A percentile compares a stretch with the other conserved stretches of the same genome.
Conservation (phyloP, 2,329 filamentous ascomycete genomes). For the Thielaviopsis populi region DNA sequence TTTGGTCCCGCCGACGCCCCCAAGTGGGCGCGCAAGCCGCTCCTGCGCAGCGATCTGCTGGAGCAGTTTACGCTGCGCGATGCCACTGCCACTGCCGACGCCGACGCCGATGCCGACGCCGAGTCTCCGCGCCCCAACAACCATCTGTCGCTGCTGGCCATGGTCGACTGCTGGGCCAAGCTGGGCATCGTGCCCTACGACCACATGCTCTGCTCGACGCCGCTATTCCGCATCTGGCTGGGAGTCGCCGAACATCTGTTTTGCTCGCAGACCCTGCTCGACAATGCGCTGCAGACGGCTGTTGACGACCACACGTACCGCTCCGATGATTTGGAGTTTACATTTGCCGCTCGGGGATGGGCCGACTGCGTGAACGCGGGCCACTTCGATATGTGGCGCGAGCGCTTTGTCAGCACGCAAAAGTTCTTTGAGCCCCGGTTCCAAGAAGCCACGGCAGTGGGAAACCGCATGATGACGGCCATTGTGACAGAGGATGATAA, state of each 20-base stretch:
- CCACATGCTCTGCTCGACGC: slow-evolving; percentile 98
- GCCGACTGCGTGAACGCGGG: slow-evolving; percentile 83
- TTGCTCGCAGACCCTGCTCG: slow-evolving; percentile 62
- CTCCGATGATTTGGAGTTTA: slow-evolving; percentile 94
- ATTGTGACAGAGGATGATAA: slow-evolving; percentile 50
- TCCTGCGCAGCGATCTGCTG: slow-evolving; percentile 71
- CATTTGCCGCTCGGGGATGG: slow-evolving; percentile 91
- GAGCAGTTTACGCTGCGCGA: slow-evolving; percentile 71
- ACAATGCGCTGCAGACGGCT: slow-evolving; percentile 72
- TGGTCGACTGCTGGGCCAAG: slow-evolving; percentile 97
- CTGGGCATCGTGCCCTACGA: slow-evolving; percentile 91
- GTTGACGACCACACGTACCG: slow-evolving; percentile 83
- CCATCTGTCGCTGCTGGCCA: slow-evolving; percentile 81
- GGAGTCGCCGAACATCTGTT: slow-evolving; percentile 97
- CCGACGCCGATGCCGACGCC: slow-evolving; percentile 32
- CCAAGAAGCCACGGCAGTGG: slow-evolving; percentile 68
- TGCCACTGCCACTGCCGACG: slow-evolving; percentile 34
- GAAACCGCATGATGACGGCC: slow-evolving; percentile 94
- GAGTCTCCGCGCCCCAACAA: slow-evolving; percentile 61
- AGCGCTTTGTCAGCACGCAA: slow-evolving; percentile 83
- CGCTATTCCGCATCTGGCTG: slow-evolving; percentile 89
- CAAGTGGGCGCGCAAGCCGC: slow-evolving; percentile 45
- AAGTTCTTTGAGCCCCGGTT: slow-evolving; percentile 85
- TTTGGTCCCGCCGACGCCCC: slow-evolving; percentile 54
- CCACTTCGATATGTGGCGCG: slow-evolving; percentile 83